Evolutionary conservation across 192 early-diverging fungal species (phyloP), one percentile per base, ranked within the genome.

Genomic region (Diversispora eburnea): DNA sequence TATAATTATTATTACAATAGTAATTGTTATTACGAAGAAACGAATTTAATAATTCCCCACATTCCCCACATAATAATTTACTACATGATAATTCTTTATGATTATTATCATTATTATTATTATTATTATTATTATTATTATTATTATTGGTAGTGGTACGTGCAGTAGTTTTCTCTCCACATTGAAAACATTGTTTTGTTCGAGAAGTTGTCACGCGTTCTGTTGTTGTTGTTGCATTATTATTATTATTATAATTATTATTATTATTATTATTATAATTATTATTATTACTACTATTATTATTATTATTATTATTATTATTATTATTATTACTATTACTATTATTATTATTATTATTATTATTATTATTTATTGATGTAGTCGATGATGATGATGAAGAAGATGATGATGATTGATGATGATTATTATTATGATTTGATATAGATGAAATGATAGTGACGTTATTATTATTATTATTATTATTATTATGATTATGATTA

Each of bases 11-110:
- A 5, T 43, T 12, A 22, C 15, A 6, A 3, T 62, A 5, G 15
- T 62, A 62, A 20, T 62, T 25, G 6, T 5, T 22, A 64, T 65
- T 43, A n/a, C 4, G 10, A 20, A 70, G 39, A 19, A 54, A 47
- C 19, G 51, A 57, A 45, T 56, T 70, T 19, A 70, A 15, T 39
- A 70, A 54, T 55, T 56, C 33, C 19, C 64, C 64, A 66, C 64
- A 66, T 22, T 66, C 64, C 0, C 64, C 19, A 48, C 64, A 66
- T 22, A 66, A 66, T 4, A 66, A 7, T n/a, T 41, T 43, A 9
- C 41, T 33, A 63, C 41, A 54, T 17, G 51, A 54, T 3, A 17
- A 20, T 25, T 19, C 3, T 58, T 19, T 17, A 22, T 58, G 5
- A 3, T 8, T 9, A 22, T 58, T 58, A 58, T 25, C 22, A 20